These are phyloP conservation scores for Elongisporangium undulatum DNA, from an alignment of 352 stramenopile genomes.

Conservation along the genomic window DNA sequence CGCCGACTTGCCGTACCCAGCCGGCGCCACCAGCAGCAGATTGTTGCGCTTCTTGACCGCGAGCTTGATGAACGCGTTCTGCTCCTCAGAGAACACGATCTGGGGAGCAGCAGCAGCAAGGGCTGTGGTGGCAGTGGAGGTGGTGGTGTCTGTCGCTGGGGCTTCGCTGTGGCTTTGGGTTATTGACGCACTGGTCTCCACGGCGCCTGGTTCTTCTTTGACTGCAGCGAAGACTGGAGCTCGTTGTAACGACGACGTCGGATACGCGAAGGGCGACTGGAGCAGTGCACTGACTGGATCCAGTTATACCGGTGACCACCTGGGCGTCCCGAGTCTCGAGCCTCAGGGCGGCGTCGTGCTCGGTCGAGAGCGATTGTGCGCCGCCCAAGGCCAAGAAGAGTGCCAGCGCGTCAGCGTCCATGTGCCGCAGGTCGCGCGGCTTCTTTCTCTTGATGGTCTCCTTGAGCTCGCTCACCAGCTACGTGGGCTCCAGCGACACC, in stretches of 20 bases:
- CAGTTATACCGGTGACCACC: neutral
- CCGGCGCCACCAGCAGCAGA: conserved; percentile 6
- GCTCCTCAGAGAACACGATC: conserved; percentile 5
- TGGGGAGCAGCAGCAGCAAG: neutral
- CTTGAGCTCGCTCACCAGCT: conserved; percentile 9
- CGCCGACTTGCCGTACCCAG: conserved; percentile 8
- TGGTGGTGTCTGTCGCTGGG: too few species aligned
- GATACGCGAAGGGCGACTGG: neutral
- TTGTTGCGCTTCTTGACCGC: conserved; percentile 5
- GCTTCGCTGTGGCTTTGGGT: too few species aligned
- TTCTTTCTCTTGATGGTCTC: conserved; percentile 8
- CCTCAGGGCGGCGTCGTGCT: conserved; percentile 5
- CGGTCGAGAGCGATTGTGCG: conserved; percentile 3
- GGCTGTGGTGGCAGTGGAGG: too few species aligned
- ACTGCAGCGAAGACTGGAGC: too few species aligned
- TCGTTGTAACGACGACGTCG: too few species aligned
- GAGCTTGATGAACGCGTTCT: conserved; percentile 5
- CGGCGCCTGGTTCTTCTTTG: too few species aligned
- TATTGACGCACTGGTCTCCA: too few species aligned
- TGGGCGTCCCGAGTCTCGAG: conserved; percentile 1
- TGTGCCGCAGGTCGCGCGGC: conserved; percentile 6
- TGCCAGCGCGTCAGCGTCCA: conserved; percentile 4
- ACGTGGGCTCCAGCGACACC: neutral
- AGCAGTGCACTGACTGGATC: neutral
- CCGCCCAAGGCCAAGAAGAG: conserved; percentile 1